Evolutionary conservation across 2,329 filamentous ascomycete species (phyloP).

Genomic region (Fonsecaea monophora): DNA sequence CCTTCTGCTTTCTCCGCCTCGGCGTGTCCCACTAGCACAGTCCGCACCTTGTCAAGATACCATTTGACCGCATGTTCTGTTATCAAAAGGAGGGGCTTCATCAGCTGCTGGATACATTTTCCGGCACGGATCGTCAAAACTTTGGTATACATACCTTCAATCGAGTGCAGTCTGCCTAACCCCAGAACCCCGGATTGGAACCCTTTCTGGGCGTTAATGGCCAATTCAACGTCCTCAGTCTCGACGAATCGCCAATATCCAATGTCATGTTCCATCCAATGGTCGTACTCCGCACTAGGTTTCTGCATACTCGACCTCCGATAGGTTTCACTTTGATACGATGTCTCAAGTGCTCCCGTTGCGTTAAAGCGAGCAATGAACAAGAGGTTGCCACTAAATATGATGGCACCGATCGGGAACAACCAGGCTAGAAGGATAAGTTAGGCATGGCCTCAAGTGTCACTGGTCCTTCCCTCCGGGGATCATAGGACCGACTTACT

Average conservation of each 20-base stretch:
- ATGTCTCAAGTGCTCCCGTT: constrained; percentile 33
- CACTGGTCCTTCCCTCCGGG: not conserved
- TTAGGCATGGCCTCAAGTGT: constrained; percentile 1
- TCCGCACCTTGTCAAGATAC: constrained; percentile 35
- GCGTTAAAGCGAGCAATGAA: constrained; percentile 38
- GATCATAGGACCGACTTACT: not conserved
- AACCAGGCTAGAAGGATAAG: constrained; percentile 27
- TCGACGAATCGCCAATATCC: constrained; percentile 36
- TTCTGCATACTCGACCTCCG: constrained; percentile 33
- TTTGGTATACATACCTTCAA: constrained; percentile 28
- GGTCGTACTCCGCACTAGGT: constrained; percentile 33
- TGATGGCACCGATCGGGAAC: constrained; percentile 33
- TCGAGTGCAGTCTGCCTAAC: constrained; percentile 30
- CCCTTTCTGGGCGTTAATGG: constrained; percentile 35
- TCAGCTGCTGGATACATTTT: constrained; percentile 16
- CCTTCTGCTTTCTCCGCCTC: constrained; percentile 32
- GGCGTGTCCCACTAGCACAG: constrained; percentile 30
- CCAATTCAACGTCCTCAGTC: constrained; percentile 35
- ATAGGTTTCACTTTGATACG: constrained; percentile 38
- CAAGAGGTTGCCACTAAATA: constrained; percentile 36
- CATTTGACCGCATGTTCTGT: constrained; percentile 37
- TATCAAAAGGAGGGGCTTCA: not conserved
- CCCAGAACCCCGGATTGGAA: constrained; percentile 34
- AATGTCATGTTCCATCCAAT: constrained; percentile 38
- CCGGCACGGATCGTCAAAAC: not conserved